Base-by-base conservation (phyloP, 2,329 filamentous ascomycete genomes). In the Talaromyces amestolkiae region DNA sequence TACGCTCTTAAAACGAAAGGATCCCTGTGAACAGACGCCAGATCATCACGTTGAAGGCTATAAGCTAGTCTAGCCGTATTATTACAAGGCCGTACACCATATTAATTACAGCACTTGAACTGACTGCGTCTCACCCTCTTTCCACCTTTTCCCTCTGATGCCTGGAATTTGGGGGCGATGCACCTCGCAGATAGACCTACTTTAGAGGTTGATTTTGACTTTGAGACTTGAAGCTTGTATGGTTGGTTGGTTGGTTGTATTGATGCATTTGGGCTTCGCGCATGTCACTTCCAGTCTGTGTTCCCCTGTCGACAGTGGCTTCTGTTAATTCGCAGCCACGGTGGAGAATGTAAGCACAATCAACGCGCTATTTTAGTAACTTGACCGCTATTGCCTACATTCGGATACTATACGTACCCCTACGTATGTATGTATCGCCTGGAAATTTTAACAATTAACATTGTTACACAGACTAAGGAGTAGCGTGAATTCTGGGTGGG, bases 131-230 rank as follows among this genome's bases (percentile, higher is more conserved):
- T n/a, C n/a, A n/a, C n/a, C n/a, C n/a, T n/a, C n/a, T n/a, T n/a
- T n/a, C n/a, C 51, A 19, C 9, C 51, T 13, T 54, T 33, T 15
- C 5, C n/a, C 9, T 35, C n/a, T 35, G 51, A 35, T 19, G 10
- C 51, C 51, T 54, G 27, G 31, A 37, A 35, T 35, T 54, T 54
- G 51, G 51, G 51, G 51, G 51, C 51, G 49, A 54, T 37, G 51
- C 51, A 35, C 27, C 5, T 8, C 35, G 51, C 17, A 54, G 51
- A 54, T 54, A 31, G 19, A 27, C 22, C 45, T 13, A 49, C 19
- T 49, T 49, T 49, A 3, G 4, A 24, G n/a, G 45, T 27, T 1
- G 11, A 27, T 51, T 27, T 24, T 15, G 15, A 7, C 19, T 24
- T 47, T 47, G 10, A 13, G 15, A 13, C 19, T 47, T 24, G 45